Base-by-base conservation (phyloP, 495 filamentous ascomycete species). In the Aspergillus nanangensis region DNA sequence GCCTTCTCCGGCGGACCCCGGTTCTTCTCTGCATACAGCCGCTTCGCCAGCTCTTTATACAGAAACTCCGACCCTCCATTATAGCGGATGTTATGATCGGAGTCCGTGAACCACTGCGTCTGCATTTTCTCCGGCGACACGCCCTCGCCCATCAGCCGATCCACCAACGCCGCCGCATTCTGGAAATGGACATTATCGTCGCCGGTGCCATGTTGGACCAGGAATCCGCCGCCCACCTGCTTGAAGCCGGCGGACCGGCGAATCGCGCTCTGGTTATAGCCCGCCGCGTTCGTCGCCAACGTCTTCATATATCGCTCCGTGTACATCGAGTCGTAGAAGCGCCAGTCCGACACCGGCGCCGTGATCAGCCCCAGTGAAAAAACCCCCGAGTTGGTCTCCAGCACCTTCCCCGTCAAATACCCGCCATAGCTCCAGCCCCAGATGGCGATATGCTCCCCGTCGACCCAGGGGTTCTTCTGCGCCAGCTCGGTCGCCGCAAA, bases 141-240 rank as follows among this genome's bases (percentile, higher is more conserved):
- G 5, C 45, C 48, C 8, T 33, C 41, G 13, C 48, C 48, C 11
- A 56, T 39, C 36, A 56, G 41, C 22, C 41, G 32, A 44, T 51
- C 53, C 33, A 51, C 44, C 41, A 56, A 23, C 24, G 48, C 47
- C 5, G 52, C 52, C 25, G 52, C 34, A 25, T 55, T 51, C 39
- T 55, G 52, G 48, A 55, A 55, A 15, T 55, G 52, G 2, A 55
- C 52, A n/a, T 55, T 55, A 33, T 55, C 52, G n/a, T 55, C 52
- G 3, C 47, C 52, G 1, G 52, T 55, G 4, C 52, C 52, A 23
- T 55, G 52, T 29, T 55, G 52, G 17, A 55, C 45, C 17, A 55
- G 44, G 33, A 55, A 51, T 4, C 52, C 52, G 18, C 52, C 52
- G 2, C 29, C 19, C 1, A 51, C 48, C 19, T 38, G 37, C 48